Evolutionary conservation across 345 rosid genomes (phyloP).

Genomic region (Jatropha curcas): DNA sequence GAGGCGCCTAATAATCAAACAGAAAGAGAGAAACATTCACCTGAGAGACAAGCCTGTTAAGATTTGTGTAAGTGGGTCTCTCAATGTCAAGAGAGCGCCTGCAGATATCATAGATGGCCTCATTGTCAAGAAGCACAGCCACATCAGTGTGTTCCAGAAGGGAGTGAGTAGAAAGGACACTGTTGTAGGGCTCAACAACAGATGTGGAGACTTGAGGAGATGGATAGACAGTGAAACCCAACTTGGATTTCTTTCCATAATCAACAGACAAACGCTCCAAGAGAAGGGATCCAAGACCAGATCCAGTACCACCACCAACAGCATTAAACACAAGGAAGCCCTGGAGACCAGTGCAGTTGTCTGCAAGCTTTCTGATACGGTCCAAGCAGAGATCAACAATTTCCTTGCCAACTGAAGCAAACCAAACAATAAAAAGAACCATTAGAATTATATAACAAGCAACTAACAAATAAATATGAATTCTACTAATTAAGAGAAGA

Average conservation of each 20-base stretch:
- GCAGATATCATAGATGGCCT: conserved; percentile 35
- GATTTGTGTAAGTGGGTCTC: conserved; percentile 33
- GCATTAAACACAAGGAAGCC: conserved; percentile 35
- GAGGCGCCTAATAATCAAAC: not conserved
- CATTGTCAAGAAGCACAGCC: conserved; percentile 32
- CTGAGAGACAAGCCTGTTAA: conserved; percentile 34
- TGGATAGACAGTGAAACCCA: conserved; percentile 34
- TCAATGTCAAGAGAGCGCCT: conserved; percentile 35
- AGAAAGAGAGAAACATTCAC: not conserved
- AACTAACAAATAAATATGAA: not conserved
- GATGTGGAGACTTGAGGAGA: conserved; percentile 34
- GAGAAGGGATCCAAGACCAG: conserved; percentile 34
- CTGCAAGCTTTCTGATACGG: conserved; percentile 31
- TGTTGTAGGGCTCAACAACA: conserved; percentile 35
- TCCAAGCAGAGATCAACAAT: conserved; percentile 34
- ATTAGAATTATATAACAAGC: not conserved
- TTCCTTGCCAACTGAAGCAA: conserved; percentile 28
- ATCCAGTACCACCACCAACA: conserved; percentile 34
- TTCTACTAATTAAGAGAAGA: not conserved
- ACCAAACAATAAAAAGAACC: not conserved
- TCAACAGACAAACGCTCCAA: conserved; percentile 33
- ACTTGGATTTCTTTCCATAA: conserved; percentile 33
- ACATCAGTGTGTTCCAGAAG: conserved; percentile 33
- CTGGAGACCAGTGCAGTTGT: conserved; percentile 33
- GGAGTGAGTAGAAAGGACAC: conserved; percentile 34